phyloP scores from a whole-genome alignment of 2,329 filamentous ascomycete genomes.

The Bertia moriformis region DNA sequence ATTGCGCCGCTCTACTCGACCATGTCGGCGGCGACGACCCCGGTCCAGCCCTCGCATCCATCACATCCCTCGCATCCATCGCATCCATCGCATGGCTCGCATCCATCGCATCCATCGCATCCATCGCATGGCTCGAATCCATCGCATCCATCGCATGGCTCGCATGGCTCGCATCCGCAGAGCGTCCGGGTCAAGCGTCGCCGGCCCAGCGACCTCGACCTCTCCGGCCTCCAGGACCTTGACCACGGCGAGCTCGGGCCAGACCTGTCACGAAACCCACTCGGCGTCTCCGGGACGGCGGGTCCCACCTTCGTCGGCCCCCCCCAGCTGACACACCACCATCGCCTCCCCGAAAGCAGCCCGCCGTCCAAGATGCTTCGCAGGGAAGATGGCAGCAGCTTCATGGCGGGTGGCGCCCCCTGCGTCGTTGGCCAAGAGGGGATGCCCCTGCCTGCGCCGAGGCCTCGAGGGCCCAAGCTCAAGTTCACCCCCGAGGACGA shows the following conservation, averaged over 20 bases:
- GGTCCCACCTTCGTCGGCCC: constrained; percentile 24
- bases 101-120: too few species aligned
- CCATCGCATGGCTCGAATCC: too few species aligned
- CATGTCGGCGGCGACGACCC: constrained; percentile 23
- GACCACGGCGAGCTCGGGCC: constrained; percentile 38
- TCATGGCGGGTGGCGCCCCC: constrained; percentile 45
- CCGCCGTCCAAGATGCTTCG: constrained; percentile 55
- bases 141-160: too few species aligned
- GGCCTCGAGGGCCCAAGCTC: constrained; percentile 74
- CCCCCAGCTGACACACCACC: constrained; percentile 58
- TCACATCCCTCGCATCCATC: too few species aligned
- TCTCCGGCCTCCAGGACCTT: constrained; percentile 34
- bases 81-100: too few species aligned
- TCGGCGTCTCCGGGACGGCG: constrained; percentile 13
- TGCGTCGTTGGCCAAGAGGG: constrained; percentile 75
- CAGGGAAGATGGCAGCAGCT: constrained; percentile 32
- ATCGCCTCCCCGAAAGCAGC: constrained; percentile 61
- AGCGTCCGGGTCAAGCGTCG: constrained; percentile 30
- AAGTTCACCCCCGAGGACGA: constrained; percentile 93
- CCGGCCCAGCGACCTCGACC: constrained; percentile 42
- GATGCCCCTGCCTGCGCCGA: constrained; percentile 70
- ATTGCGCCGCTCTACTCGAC: constrained; percentile 36
- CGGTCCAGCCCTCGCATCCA: constrained; percentile 12
- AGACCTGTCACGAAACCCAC: constrained; percentile 27
- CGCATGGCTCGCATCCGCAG: constrained; percentile 6